These are phyloP conservation scores for Sarocladiaceae sp. DNA, from an alignment of 2,329 filamentous ascomycete species.

Conservation along the genomic window DNA sequence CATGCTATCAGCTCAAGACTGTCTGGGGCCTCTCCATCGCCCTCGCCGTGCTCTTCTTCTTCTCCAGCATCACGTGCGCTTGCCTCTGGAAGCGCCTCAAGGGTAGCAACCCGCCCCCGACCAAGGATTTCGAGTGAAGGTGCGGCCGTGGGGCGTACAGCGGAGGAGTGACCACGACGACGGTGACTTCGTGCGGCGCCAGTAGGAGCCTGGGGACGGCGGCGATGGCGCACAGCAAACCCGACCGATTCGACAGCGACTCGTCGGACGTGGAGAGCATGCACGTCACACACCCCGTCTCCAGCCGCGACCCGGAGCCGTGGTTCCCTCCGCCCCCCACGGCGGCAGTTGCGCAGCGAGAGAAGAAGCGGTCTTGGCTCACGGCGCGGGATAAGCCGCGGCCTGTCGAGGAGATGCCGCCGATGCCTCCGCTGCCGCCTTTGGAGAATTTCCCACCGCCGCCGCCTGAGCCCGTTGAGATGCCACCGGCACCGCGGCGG, in stretches of 20 bases:
- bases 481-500: conserved; percentile 14
- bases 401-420: conserved; percentile 24
- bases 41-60: conserved; percentile 64
- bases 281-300: conserved; percentile 16
- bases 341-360: conserved; percentile 19
- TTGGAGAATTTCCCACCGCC: conserved; percentile 12
- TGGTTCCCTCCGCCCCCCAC: conserved; percentile 30
- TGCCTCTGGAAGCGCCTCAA: conserved; percentile 59
- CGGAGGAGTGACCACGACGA: conserved; percentile 19
- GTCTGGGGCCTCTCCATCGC: conserved; percentile 82
- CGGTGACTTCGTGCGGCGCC: conserved; percentile 12
- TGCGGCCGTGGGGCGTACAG: conserved; percentile 32
- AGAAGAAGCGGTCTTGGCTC: conserved; percentile 16
- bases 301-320: conserved; percentile 16
- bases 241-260: conserved; percentile 25
- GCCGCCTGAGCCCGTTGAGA: conserved; percentile 14
- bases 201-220: conserved; percentile 30
- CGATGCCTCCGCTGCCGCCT: conserved; percentile 18
- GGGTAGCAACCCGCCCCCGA: conserved; percentile 22
- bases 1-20: conserved; percentile 79
- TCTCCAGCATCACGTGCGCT: conserved; percentile 51
- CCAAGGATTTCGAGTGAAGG: conserved; percentile 47
- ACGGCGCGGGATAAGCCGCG: conserved; percentile 16
- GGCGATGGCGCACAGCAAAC: conserved; percentile 23
- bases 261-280: conserved; percentile 16